Base-by-base conservation (phyloP, 2,329 filamentous ascomycete species). In the Colletotrichum sp. region DNA sequence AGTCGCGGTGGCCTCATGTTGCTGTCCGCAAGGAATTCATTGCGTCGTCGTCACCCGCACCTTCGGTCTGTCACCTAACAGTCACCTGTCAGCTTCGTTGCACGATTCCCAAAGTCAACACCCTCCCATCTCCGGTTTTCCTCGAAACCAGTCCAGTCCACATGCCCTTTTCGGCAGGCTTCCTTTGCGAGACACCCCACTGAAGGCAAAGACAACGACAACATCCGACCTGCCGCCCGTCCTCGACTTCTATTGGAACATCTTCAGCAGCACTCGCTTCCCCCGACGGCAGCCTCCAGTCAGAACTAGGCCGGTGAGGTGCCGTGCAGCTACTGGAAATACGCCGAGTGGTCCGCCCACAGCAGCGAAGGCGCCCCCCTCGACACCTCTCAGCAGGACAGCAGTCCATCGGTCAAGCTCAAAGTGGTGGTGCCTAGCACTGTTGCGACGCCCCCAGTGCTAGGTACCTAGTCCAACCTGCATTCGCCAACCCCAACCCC, bases 401-500 rank as follows among this genome's bases (percentile, higher is more conserved):
- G 16, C 71, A 36, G 24, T 15, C 49, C 28, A 39, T 24, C 69
- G 36, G 30, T 62, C 71, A 70, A 32, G 30, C 26, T 52, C 70
- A 30, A 28, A 68, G 71, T 21, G 34, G 44, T 62, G 72, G 73
- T 76, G 69, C 69, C 73, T 71, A 44, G 70, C 73, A 55, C 52
- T 66, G 55, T 32, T 26, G 21, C 68, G 36, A 71, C 44, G 34
- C 60, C 21, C 34, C 57, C 60, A 65, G 68, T 74, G 72, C 72
- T 74, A 55, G 72, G 69, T 75, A 55, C 72, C 69, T 67, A 34
- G 62, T 32, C 30, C 55, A 26, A 63, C 52, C 39, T 67, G 52
- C 52, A 60, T 30, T 44, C 21, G 64, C 49, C 55, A 52, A 21
- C 44, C 44, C 44, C 44, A 52, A 21, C 44, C 44, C 44, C 44